phyloP scores from a whole-genome alignment of 2,329 filamentous ascomycete species.

The Aspergillus sp. region DNA sequence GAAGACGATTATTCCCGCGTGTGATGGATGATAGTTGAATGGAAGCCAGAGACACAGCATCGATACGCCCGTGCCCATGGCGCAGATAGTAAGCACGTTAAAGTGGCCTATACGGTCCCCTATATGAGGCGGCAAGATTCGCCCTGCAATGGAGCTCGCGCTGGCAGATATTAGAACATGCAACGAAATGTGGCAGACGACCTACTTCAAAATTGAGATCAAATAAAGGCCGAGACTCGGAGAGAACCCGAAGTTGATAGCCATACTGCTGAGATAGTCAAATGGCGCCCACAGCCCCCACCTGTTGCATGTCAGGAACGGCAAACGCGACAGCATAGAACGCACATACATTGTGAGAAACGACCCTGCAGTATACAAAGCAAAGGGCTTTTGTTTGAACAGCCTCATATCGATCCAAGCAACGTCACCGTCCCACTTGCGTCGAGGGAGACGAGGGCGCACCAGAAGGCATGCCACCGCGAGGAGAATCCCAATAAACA shows the following conservation, averaged over 20 bases:
- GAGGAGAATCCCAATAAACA: conserved; percentile 21
- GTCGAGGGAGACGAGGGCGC: conserved; percentile 25
- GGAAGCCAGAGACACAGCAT: conserved; percentile 29
- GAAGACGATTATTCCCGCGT: conserved; percentile 29
- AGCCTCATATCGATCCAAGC: conserved; percentile 27
- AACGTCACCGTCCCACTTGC: conserved; percentile 24
- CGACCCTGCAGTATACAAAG: conserved; percentile 23
- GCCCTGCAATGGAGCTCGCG: conserved; percentile 25
- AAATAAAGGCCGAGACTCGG: conserved; percentile 21
- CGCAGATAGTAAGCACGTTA: conserved; percentile 21
- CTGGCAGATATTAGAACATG: conserved; percentile 6
- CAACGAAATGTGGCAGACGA: neutral
- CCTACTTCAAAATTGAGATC: conserved; percentile 28
- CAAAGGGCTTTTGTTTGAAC: conserved; percentile 25
- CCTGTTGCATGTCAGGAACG: conserved; percentile 9
- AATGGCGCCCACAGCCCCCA: conserved; percentile 27
- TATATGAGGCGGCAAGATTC: conserved; percentile 23
- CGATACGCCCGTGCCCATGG: conserved; percentile 13
- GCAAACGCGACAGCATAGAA: neutral
- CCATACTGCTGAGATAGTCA: conserved; percentile 23
- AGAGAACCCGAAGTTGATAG: conserved; percentile 16
- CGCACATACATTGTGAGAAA: conserved; percentile 25
- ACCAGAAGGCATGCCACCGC: conserved; percentile 18
- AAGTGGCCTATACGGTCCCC: conserved; percentile 27
- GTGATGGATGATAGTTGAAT: conserved; percentile 26